A percentile compares a stretch with the other conserved stretches of the same genome.
These are phyloP conservation scores for Sporobolomyces pararoseus DNA, from an alignment of 768 basidiomycete genomes.

Conservation along the genomic window DNA sequence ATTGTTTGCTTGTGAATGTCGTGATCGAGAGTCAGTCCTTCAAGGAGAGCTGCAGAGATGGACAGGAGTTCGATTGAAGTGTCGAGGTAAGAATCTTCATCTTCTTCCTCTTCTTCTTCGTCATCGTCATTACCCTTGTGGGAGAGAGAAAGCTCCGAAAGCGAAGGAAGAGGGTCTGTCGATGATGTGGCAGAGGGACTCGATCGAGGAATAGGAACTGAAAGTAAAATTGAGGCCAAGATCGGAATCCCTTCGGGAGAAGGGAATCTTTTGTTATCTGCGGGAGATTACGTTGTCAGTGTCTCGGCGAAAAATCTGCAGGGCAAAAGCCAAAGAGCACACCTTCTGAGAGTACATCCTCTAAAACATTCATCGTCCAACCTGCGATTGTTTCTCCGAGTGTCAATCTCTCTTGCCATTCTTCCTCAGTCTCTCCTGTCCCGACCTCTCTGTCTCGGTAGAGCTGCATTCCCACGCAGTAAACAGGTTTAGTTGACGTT, in stretches of 20 bases:
- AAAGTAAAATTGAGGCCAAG: constrained; percentile 25
- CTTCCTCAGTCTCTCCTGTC: not conserved
- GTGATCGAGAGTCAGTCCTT: constrained; percentile 28
- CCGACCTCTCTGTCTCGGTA: too few relatives aligned
- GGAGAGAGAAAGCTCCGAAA: not conserved
- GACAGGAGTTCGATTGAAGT: constrained; percentile 39
- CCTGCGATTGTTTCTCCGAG: constrained; percentile 9
- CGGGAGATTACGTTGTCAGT: too few relatives aligned
- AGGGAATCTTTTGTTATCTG: constrained; percentile 35
- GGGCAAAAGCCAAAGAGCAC: not conserved
- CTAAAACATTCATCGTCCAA: constrained; percentile 38
- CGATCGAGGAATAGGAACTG: not conserved
- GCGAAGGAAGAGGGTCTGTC: not conserved
- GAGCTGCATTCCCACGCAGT: constrained; percentile 23
- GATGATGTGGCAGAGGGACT: not conserved
- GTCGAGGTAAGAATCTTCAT: constrained; percentile 18
- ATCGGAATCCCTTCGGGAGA: constrained; percentile 1
- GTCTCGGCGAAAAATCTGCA: not conserved
- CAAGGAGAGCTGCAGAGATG: constrained; percentile 34
- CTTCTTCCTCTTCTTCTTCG: too few relatives aligned
- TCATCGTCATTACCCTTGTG: not conserved
- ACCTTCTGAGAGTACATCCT: constrained; percentile 34
- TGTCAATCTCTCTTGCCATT: constrained; percentile 15
- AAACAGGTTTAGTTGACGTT: constrained; percentile 2
- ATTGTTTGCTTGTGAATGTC: not conserved